Base-by-base conservation (phyloP, 768 basidiomycete species). In the Asterophora parasitica region DNA sequence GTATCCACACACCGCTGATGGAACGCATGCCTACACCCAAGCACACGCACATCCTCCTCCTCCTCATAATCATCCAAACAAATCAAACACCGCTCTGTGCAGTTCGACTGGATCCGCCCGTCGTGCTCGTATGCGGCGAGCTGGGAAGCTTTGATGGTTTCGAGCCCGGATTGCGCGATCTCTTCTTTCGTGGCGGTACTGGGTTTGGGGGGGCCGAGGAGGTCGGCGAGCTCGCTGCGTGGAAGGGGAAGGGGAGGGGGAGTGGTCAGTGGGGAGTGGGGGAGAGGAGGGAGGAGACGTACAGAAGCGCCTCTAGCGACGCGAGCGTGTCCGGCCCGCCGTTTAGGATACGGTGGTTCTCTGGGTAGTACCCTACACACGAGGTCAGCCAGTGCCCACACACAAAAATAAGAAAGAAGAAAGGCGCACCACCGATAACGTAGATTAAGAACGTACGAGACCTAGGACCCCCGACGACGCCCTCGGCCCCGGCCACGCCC, bases 21-120 rank as follows among this genome's bases (percentile, higher is more conserved):
- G 76, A 93, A 97, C n/a, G 79, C 83, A 67, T 97, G 93, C 53
- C 80, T 77, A 65, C 94, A 96, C 4, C 68, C 68, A 70, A 97
- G 75, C 28, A 96, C 67, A 19, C 94, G 82, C 40, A 94, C 66
- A 20, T 92, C 83, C 37, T 92, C 88, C 36, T 88, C 83, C 1
- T 71, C 61, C 27, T 76, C 75, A 65, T 96, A 96, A 46, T 95
- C 91, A 47, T 90, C 87, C 42, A 95, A 70, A 61, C 93, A 97
- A 31, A 96, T 85, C 51, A 90, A 70, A 59, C 87, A 91, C 85
- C 78, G 70, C 35, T 96, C 93, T 6, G 76, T 69, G 50, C 90
- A 92, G 58, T 85, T 94, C n/a, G 75, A 76, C 17, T 86, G 72
- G 12, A 94, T 72, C 49, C 78, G 77, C 16, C 82, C 83, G 12